Evolutionary conservation across 1,139 yeast genomes (phyloP), one percentile per base, ranked within the genome.

Genomic region (Debaryomyces singareniensis): DNA sequence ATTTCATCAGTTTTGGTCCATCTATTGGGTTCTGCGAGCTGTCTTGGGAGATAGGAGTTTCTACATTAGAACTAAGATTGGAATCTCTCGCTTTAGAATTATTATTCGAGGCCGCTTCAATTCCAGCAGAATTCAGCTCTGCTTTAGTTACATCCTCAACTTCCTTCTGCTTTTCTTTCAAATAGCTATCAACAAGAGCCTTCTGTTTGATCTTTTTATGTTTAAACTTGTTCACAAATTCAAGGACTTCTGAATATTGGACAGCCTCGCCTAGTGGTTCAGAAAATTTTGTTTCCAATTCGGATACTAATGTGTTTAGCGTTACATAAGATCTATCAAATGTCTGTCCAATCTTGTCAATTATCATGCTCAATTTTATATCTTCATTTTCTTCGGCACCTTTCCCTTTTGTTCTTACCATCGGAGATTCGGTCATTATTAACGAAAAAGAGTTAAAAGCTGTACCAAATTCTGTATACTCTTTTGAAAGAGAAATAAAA

Each of bases 241-340:
- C 70, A 2, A 82, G 74, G 0, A 81, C 78, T 4, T 69, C 66
- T 0, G 93, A 76, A 54, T 81, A 78, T 45, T 83, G 86, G 10
- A 82, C 87, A 12, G 84, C 74, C 48, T 89, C 96, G 5, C 84
- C 78, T 20, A 89, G 60, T 4, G 95, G 95, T 48, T 89, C 97
- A 24, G 85, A 72, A 42, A 87, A 79, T 32, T 77, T 75, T 6
- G 85, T 73, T 38, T 84, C 78, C 27, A 89, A 61, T 27, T 76
- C 74, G 24, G 76, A 71, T n/a, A 81, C 78, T 14, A 89, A 62
- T 4, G 76, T 66, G 38, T 79, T 83, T 24, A 86, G 68, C 10
- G 83, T 69, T 25, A 80, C 64, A 35, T 76, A 78, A 21, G 78
- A 75, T 26, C 83, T 70, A 48, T 86, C 96, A 45, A 82, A 78